Conservation (phyloP, 306 rosid genomes). For the Sindora glabra region DNA sequence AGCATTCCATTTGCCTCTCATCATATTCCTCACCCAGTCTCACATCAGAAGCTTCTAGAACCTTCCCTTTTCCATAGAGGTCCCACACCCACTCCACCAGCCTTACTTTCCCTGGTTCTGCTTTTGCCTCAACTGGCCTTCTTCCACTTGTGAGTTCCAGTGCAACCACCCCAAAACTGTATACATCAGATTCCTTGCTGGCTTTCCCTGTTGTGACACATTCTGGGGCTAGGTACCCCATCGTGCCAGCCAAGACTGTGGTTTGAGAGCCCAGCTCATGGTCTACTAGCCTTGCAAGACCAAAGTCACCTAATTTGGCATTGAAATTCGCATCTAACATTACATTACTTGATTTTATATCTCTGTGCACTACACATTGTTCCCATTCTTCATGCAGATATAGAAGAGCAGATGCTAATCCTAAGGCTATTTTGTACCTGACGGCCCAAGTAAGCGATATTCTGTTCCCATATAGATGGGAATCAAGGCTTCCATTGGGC, state of each 20-base stretch:
- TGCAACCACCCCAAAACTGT: conserved; percentile 68
- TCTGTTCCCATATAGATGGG: conserved; percentile 47
- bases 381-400: conserved; percentile 85
- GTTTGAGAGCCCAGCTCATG: conserved; percentile 70
- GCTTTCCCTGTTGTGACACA: conserved; percentile 66
- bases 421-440: conserved; percentile 55
- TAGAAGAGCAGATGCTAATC: conserved; percentile 53
- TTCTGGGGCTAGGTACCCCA: conserved; percentile 72
- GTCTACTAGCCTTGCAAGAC: conserved; percentile 66
- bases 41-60: conserved; percentile 41
- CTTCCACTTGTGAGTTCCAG: conserved; percentile 70
- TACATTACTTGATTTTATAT: conserved; percentile 65
- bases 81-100: conserved; percentile 73
- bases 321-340: conserved; percentile 65
- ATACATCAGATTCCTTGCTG: conserved; percentile 64
- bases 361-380: conserved; percentile 77
- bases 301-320: conserved; percentile 73
- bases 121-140: conserved; percentile 44
- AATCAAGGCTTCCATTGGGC: conserved; percentile 81
- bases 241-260: conserved; percentile 64
- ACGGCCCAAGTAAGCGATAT: conserved; percentile 34
- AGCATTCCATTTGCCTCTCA: conserved; percentile 34
- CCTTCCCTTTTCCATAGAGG: conserved; percentile 49
- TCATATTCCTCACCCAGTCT: conserved; percentile 31
- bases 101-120: conserved; percentile 35